These are phyloP conservation scores for Boletales sp. DNA, from an alignment of 768 basidiomycete species.

Conservation along the genomic window DNA sequence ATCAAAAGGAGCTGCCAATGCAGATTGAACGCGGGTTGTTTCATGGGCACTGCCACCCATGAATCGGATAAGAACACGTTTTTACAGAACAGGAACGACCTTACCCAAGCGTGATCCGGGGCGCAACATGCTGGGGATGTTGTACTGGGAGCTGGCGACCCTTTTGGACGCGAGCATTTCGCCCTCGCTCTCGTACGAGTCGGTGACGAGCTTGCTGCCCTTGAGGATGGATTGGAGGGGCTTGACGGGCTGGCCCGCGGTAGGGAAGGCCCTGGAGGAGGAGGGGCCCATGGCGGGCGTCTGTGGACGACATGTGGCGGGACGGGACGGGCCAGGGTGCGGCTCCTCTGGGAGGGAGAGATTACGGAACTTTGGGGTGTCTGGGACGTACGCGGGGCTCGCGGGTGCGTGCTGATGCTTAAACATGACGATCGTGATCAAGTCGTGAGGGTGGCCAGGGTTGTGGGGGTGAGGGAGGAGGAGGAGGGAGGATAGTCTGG, in stretches of 20 bases:
- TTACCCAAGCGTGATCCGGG: conserved; percentile 26
- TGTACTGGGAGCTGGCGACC: conserved; percentile 18
- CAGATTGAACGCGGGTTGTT: conserved; percentile 40
- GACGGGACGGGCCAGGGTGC: conserved; percentile 9
- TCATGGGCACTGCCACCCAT: conserved; percentile 33
- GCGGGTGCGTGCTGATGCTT: no score
- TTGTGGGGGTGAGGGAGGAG: no score
- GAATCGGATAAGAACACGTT: conserved; percentile 33
- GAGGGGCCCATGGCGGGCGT: conserved; percentile 17
- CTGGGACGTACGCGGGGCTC: no score
- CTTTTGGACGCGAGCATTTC: conserved; percentile 23
- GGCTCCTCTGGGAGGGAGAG: no score
- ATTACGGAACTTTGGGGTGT: no score
- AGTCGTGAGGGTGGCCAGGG: no score
- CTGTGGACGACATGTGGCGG: conserved; percentile 14
- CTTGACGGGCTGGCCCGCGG: conserved; percentile 20
- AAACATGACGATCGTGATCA: no score
- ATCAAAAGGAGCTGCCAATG: conserved; percentile 43
- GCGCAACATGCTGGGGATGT: conserved; percentile 19
- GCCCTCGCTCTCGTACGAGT: conserved; percentile 31
- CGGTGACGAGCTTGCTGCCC: conserved; percentile 16
- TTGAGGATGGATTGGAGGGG: conserved; percentile 32
- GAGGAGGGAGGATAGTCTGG: no score
- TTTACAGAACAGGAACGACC: no score
- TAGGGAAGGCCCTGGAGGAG: conserved; percentile 18